Conservation (phyloP, 768 basidiomycete genomes). For the Hydnum rufescens region DNA sequence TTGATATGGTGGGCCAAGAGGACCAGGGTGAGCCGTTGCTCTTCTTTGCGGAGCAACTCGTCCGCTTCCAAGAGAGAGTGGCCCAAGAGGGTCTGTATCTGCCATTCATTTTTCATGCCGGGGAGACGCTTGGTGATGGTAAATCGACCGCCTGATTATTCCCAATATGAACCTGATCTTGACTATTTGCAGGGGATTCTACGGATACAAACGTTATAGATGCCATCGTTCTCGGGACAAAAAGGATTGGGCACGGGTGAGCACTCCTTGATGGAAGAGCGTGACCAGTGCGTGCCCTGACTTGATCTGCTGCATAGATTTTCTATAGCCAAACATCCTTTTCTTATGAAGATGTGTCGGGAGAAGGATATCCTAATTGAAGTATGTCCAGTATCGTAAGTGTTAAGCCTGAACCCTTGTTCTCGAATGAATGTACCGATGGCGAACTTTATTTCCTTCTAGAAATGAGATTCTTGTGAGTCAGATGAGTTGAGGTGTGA, state of each 20-base stretch:
- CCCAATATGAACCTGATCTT: background rate
- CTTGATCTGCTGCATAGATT: slow-evolving; percentile 30
- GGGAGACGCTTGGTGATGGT: slow-evolving; percentile 65
- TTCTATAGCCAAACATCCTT: slow-evolving; percentile 59
- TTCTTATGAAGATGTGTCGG: slow-evolving; percentile 44
- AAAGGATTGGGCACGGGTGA: slow-evolving; percentile 66
- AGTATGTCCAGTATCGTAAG: slow-evolving; percentile 66
- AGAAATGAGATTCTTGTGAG: slow-evolving; percentile 58
- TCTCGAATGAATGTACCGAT: background rate
- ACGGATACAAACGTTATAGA: slow-evolving; percentile 54
- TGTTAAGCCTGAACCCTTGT: slow-evolving; percentile 10
- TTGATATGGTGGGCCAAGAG: slow-evolving; percentile 66
- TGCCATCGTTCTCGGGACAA: slow-evolving; percentile 57
- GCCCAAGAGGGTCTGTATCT: slow-evolving; percentile 39
- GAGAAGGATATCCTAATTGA: slow-evolving; percentile 46
- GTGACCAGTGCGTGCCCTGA: slow-evolving; percentile 3
- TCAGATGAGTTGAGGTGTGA: background rate
- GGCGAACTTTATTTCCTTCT: background rate
- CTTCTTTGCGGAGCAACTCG: slow-evolving; percentile 39
- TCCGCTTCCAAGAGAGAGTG: slow-evolving; percentile 37
- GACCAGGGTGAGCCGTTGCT: slow-evolving; percentile 37
- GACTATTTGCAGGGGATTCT: background rate
- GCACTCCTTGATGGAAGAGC: slow-evolving; percentile 3
- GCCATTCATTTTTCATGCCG: slow-evolving; percentile 64
- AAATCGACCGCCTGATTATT: background rate